phyloP scores from a whole-genome alignment of 1,139 yeast genomes.

The Yamadazyma kanchanaburiensis region DNA sequence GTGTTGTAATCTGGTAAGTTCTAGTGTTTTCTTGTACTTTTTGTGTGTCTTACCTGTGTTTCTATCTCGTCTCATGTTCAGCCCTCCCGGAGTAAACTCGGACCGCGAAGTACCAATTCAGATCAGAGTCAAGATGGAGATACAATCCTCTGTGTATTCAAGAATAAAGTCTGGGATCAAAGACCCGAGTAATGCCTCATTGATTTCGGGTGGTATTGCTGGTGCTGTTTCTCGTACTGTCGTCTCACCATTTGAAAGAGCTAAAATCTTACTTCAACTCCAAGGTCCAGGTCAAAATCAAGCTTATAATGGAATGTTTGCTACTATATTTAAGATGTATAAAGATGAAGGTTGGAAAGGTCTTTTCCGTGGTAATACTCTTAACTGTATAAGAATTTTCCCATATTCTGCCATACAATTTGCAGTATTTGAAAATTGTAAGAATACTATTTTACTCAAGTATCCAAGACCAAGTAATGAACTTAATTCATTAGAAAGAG shows the following conservation, averaged over 20 bases:
- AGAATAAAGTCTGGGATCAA: conserved; percentile 30
- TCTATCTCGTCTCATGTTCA: no score
- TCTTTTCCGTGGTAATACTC: conserved; percentile 82
- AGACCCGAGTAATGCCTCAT: conserved; percentile 57
- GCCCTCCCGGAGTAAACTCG: no score
- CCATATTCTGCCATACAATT: conserved; percentile 97
- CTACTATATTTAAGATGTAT: conserved; percentile 77
- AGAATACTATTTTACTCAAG: conserved; percentile 36
- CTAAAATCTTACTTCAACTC: conserved; percentile 85
- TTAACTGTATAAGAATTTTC: conserved; percentile 84
- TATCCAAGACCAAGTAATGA: conserved; percentile 30
- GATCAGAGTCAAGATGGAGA: no score
- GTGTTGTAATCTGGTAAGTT: no score
- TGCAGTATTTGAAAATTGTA: conserved; percentile 75
- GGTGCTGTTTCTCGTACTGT: conserved; percentile 93
- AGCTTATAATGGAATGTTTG: conserved; percentile 70
- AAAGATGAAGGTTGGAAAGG: conserved; percentile 89
- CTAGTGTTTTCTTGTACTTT: no score
- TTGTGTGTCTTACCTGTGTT: no score
- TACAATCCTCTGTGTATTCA: neutral
- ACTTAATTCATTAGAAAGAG: conserved; percentile 48
- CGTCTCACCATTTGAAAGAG: conserved; percentile 93
- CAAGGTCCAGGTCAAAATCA: conserved; percentile 70
- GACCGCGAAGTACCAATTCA: no score
- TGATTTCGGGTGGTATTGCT: conserved; percentile 62